A percentile compares a stretch with the other conserved stretches of the same genome.
Evolutionary conservation across 345 rosid genomes (phyloP).

Genomic region (Murraya paniculata): DNA sequence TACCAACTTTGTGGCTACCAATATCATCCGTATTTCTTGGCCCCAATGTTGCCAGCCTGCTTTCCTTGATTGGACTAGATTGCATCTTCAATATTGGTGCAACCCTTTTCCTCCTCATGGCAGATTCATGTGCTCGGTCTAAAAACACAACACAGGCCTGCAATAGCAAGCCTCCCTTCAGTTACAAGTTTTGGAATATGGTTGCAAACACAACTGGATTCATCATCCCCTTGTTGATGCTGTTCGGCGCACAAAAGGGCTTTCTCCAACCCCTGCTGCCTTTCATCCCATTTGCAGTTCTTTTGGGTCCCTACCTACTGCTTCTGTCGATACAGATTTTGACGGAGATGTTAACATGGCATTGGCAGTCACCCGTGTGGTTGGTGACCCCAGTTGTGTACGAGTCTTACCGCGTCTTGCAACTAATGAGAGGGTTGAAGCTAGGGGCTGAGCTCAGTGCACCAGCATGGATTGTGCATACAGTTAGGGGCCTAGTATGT

Average conservation of each 20-base stretch:
- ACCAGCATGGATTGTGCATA: constrained; percentile 78
- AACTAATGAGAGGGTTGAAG: constrained; percentile 84
- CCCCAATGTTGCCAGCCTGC: constrained; percentile 81
- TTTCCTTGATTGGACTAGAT: constrained; percentile 82
- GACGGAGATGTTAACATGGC: constrained; percentile 88
- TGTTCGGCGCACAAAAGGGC: constrained; percentile 65
- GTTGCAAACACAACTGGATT: constrained; percentile 65
- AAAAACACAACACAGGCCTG: constrained; percentile 32
- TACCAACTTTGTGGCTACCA: constrained; percentile 89
- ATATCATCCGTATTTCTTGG: constrained; percentile 79
- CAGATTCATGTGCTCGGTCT: constrained; percentile 74
- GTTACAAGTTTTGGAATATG: constrained; percentile 78
- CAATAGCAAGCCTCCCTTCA: constrained; percentile 67
- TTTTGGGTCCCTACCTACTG: constrained; percentile 76
- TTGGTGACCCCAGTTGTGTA: constrained; percentile 86
- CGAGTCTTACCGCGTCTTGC: constrained; percentile 76
- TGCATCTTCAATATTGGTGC: constrained; percentile 90
- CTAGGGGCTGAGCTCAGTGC: constrained; percentile 69
- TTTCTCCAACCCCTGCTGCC: constrained; percentile 65
- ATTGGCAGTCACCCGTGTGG: constrained; percentile 94
- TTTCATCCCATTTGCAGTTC: constrained; percentile 56
- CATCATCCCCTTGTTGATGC: constrained; percentile 45
- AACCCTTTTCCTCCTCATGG: constrained; percentile 80
- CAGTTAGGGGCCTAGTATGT: constrained; percentile 74
- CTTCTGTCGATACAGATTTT: constrained; percentile 79